Conservation (phyloP, 257 asterid species). For the Petunia axillaris region DNA sequence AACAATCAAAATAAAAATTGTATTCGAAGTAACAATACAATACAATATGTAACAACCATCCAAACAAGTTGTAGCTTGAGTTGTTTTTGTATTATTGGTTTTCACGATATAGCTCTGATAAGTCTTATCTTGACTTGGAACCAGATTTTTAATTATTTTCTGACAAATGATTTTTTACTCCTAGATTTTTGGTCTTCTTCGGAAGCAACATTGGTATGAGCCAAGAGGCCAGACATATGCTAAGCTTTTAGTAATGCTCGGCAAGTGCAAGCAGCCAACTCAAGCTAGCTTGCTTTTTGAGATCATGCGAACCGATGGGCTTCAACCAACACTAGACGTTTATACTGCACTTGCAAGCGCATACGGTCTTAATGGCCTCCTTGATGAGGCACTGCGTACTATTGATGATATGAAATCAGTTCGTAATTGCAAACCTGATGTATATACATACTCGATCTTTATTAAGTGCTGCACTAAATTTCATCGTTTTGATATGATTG, state of each 20-base stretch:
- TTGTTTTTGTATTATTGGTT: no score
- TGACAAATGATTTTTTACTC: conserved; percentile 27
- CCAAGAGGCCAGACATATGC: conserved; percentile 74
- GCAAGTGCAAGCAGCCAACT: conserved; percentile 79
- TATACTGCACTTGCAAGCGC: conserved; percentile 85
- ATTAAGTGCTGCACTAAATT: conserved; percentile 66
- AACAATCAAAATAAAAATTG: no score
- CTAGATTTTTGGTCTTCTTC: conserved; percentile 84
- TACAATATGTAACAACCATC: no score
- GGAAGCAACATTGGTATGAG: conserved; percentile 84
- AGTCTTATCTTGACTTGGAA: no score
- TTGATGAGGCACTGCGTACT: conserved; percentile 59
- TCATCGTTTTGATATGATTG: conserved; percentile 57
- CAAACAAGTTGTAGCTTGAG: no score
- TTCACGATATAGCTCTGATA: no score
- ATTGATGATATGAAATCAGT: conserved; percentile 67
- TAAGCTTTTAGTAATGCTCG: conserved; percentile 84
- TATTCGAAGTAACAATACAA: no score
- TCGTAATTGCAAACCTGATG: conserved; percentile 71
- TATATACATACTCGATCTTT: conserved; percentile 75
- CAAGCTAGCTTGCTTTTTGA: conserved; percentile 73
- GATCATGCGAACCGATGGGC: conserved; percentile 69
- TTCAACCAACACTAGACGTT: conserved; percentile 67
- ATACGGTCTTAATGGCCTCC: conserved; percentile 66
- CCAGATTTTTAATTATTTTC: background rate